Conservation (phyloP, 2,329 filamentous ascomycete genomes). For the Claviceps arundinis region DNA sequence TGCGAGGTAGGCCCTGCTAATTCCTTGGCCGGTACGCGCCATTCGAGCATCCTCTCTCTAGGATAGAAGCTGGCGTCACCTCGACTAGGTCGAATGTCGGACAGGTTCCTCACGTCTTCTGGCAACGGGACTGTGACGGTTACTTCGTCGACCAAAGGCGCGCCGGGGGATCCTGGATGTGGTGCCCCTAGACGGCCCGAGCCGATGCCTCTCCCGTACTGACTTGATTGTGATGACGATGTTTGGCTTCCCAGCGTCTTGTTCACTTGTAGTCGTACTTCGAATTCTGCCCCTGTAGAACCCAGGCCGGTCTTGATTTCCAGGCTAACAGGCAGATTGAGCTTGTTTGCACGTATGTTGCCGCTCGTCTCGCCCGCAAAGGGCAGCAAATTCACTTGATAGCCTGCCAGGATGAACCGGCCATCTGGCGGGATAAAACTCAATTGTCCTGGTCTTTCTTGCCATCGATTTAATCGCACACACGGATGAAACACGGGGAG, state of each 20-base stretch:
- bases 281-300: conserved; percentile 66
- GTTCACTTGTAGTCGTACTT: conserved; percentile 64
- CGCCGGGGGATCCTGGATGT: conserved; percentile 40
- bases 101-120: conserved; percentile 64
- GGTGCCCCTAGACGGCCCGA: conserved; percentile 27
- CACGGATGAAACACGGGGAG: conserved; percentile 94
- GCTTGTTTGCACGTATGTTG: conserved; percentile 41
- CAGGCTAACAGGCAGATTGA: conserved; percentile 71
- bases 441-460: conserved; percentile 76
- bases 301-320: conserved; percentile 76
- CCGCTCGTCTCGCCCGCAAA: conserved; percentile 45
- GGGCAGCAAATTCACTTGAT: conserved; percentile 83
- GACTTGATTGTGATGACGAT: conserved; percentile 18
- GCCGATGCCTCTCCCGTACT: conserved; percentile 28
- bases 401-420: conserved; percentile 82
- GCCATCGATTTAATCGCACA: conserved; percentile 81
- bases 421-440: conserved; percentile 94
- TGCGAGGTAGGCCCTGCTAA: conserved; percentile 51
- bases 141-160: conserved; percentile 61
- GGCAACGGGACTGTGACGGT: conserved; percentile 69
- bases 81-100: conserved; percentile 65
- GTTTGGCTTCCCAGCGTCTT: conserved; percentile 42
- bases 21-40: conserved; percentile 71
- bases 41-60: conserved; percentile 61
- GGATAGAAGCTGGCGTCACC: conserved; percentile 76